Evolutionary conservation across 176 grass and related monocot genomes (phyloP), one percentile per base, ranked within the genome.

Genomic region (Eleusine indica): DNA sequence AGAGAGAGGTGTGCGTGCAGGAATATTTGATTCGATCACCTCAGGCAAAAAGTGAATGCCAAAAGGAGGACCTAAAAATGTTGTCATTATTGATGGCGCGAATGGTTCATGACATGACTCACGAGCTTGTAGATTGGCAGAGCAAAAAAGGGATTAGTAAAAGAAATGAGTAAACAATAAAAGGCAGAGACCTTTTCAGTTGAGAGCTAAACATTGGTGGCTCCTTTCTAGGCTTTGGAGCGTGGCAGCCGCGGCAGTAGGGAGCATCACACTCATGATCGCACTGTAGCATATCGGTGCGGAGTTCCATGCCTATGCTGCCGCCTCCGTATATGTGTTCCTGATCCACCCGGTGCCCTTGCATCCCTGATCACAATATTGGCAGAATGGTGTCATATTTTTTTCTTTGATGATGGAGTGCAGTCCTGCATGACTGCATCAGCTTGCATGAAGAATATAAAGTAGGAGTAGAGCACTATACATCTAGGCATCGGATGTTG

Each of bases 111-210:
- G 87, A 86, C 67, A 66, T 91, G 90, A 92, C 78, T 29, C 76
- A 43, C 81, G 71, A 82, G 70, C 77, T 63, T 73, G 79, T 80
- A 74, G 68, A 73, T 73, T 49, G 66, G 32, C 64, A 70, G 72
- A 22, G 52, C n/a, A 25, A 8, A 51, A 48, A 25, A 6, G 10
- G 11, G 28, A 60, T 9, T 7, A 35, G 32, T 35, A 40, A 41
- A 7, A 70, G 32, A 14, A 48, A 60, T 73, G 78, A 73, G 83
- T 75, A 90, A 83, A 89, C 52, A 82, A 79, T 67, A 78, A 94
- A 94, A 89, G 92, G 70, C 71, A 82, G 78, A 41, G 77, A 94
- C 92, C 92, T 94, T 94, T 94, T 94, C 72, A 91, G 89, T 70
- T 70, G 84, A 22, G 75, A 84, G 75, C 69, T 60, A 48, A 85